A percentile compares a stretch with the other conserved stretches of the same genome.
Evolutionary conservation across 2,329 filamentous ascomycete genomes (phyloP).

Genomic region (Diaporthe citrichinensis): DNA sequence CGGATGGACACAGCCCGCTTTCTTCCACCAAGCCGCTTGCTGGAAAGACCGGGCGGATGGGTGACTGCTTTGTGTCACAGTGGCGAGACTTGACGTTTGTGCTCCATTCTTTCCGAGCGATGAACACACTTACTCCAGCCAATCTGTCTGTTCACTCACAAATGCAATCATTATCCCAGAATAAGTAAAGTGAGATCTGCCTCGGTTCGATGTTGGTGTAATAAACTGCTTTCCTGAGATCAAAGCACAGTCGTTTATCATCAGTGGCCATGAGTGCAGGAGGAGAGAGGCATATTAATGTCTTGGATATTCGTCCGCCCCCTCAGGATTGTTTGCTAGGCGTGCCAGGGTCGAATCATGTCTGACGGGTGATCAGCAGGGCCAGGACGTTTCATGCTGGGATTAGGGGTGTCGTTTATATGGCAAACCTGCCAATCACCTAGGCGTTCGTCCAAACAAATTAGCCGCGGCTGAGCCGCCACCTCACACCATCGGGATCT

Average conservation of each 20-base stretch:
- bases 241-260: background rate
- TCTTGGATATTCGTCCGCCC: slow-evolving; percentile 24
- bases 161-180: background rate
- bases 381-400: slow-evolving; percentile 22
- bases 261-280: background rate
- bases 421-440: slow-evolving; percentile 32
- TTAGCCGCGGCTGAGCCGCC: slow-evolving; percentile 23
- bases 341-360: slow-evolving; percentile 1
- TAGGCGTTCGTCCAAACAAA: slow-evolving; percentile 25
- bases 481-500: slow-evolving; percentile 31
- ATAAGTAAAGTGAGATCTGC: background rate
- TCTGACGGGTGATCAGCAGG: slow-evolving; percentile 24
- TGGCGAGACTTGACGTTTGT: slow-evolving; percentile 18
- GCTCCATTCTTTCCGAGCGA: background rate
- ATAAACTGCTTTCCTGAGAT: background rate
- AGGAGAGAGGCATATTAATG: slow-evolving; percentile 17
- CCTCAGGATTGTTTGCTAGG: slow-evolving; percentile 6
- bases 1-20: background rate
- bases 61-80: background rate
- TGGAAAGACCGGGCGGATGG: background rate
- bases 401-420: slow-evolving; percentile 32
- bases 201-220: background rate
- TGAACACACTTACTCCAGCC: too few species aligned
- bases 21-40: slow-evolving; percentile 22
- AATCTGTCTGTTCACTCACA: background rate